These are phyloP conservation scores for Ophiostoma sp. DNA, from an alignment of 2,329 filamentous ascomycete species.

Conservation along the genomic window DNA sequence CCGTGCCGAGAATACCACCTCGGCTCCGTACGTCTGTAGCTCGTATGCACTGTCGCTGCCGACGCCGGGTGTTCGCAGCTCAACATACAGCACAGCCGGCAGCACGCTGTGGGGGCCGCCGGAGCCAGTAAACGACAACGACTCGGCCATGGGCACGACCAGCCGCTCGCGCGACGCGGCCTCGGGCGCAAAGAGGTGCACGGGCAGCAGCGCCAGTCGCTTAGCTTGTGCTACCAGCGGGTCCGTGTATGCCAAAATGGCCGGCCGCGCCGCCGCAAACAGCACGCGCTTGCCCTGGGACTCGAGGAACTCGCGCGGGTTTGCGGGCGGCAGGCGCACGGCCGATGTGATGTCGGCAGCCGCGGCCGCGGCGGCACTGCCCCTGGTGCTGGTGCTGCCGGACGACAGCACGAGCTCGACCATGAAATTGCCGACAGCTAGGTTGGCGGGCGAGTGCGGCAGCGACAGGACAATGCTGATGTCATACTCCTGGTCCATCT, in stretches of 20 bases:
- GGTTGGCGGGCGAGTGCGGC: constrained; percentile 71
- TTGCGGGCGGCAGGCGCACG: constrained; percentile 28
- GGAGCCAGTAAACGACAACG: constrained; percentile 53
- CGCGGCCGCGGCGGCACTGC: neutral
- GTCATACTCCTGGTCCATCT: constrained; percentile 76
- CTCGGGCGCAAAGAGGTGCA: constrained; percentile 62
- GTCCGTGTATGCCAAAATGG: constrained; percentile 74
- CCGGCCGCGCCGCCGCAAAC: constrained; percentile 64
- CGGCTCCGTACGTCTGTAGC: constrained; percentile 70
- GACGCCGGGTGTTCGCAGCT: constrained; percentile 51
- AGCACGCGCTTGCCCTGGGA: constrained; percentile 41
- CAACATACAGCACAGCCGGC: constrained; percentile 48
- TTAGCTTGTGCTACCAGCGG: constrained; percentile 58
- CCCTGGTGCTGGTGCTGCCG: neutral
- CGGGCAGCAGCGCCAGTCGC: constrained; percentile 58
- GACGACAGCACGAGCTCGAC: constrained; percentile 66
- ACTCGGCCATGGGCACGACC: constrained; percentile 66
- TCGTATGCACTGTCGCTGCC: constrained; percentile 35
- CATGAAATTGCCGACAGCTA: constrained; percentile 89
- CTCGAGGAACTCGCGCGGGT: constrained; percentile 34
- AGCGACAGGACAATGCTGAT: constrained; percentile 68
- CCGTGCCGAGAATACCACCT: constrained; percentile 64
- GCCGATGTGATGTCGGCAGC: constrained; percentile 24
- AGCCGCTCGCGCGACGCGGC: constrained; percentile 58
- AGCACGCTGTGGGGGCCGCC: constrained; percentile 33